These are phyloP conservation scores for Ophiostoma ips DNA, from an alignment of 2,329 filamentous ascomycete genomes.

Conservation along the genomic window DNA sequence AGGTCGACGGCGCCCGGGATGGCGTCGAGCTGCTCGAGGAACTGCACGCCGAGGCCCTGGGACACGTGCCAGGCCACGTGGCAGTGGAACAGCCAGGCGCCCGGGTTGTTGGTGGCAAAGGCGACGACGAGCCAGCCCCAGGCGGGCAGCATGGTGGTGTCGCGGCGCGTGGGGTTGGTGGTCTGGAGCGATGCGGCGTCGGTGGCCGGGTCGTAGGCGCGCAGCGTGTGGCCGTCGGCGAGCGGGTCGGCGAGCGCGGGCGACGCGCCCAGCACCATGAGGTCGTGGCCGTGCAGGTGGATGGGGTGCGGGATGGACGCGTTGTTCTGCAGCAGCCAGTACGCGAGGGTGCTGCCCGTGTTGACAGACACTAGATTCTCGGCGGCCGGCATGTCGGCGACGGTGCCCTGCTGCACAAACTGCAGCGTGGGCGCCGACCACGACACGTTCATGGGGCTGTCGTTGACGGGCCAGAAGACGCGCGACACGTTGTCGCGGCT, in stretches of 20 bases:
- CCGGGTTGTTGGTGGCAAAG: conserved; percentile 36
- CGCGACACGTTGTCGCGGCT: conserved; percentile 15
- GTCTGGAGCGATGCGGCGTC: conserved; percentile 21
- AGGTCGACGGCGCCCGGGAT: conserved; percentile 9
- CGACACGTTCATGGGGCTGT: conserved; percentile 16
- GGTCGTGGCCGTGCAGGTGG: conserved; percentile 24
- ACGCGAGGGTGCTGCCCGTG: conserved; percentile 15
- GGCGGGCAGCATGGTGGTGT: conserved; percentile 30
- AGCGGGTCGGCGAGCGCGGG: conserved; percentile 11
- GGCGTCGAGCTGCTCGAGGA: conserved; percentile 25
- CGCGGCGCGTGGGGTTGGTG: conserved; percentile 32
- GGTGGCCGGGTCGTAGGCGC: conserved; percentile 16
- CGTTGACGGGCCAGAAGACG: conserved; percentile 19
- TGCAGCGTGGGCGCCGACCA: conserved; percentile 25
- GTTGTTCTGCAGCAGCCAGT: conserved; percentile 24
- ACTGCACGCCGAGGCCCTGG: conserved; percentile 36
- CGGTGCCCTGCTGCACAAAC: conserved; percentile 20
- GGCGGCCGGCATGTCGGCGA: background rate
- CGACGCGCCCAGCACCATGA: conserved; percentile 21
- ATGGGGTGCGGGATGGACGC: conserved; percentile 18
- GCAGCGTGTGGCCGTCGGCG: conserved; percentile 9
- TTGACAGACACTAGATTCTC: conserved; percentile 9
- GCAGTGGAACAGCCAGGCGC: conserved; percentile 35
- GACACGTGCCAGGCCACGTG: conserved; percentile 37
- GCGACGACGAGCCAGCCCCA: conserved; percentile 33